These are phyloP conservation scores for Cercospora zeina DNA, from an alignment of 2,329 filamentous ascomycete species.

Conservation along the genomic window DNA sequence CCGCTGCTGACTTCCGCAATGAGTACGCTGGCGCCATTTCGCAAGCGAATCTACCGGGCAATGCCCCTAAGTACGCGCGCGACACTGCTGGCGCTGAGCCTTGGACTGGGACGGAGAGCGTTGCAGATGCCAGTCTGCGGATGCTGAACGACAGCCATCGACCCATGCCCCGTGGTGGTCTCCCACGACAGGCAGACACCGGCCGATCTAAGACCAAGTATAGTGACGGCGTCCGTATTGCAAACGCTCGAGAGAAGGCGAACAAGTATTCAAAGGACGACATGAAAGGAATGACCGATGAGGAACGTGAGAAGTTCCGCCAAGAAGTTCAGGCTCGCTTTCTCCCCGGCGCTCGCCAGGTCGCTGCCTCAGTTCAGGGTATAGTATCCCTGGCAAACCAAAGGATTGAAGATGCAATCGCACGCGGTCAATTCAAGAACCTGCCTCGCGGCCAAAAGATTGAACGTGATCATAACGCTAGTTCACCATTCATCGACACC, in stretches of 20 bases:
- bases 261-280: constrained; percentile 56
- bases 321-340: constrained; percentile 81
- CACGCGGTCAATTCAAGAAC: constrained; percentile 83
- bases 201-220: constrained; percentile 42
- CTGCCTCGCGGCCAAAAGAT: constrained; percentile 77
- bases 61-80: constrained; percentile 69
- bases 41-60: constrained; percentile 40
- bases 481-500: constrained; percentile 88
- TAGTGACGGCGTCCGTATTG: constrained; percentile 54
- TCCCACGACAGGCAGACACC: constrained; percentile 50
- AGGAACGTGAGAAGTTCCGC: constrained; percentile 71
- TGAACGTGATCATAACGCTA: constrained; percentile 77
- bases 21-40: constrained; percentile 46
- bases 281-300: constrained; percentile 61
- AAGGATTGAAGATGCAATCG: constrained; percentile 89
- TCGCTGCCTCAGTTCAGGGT: constrained; percentile 76
- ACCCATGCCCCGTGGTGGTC: constrained; percentile 45
- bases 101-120: constrained; percentile 76
- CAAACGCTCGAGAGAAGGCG: constrained; percentile 60
- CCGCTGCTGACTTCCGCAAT: constrained; percentile 55
- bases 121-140: constrained; percentile 74
- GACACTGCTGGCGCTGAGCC: constrained; percentile 66
- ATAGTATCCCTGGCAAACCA: constrained; percentile 84
- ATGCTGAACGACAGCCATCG: constrained; percentile 70
- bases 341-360: constrained; percentile 65